Evolutionary conservation across 257 asterid species (phyloP).

Genomic region (Eustoma russellianum): DNA sequence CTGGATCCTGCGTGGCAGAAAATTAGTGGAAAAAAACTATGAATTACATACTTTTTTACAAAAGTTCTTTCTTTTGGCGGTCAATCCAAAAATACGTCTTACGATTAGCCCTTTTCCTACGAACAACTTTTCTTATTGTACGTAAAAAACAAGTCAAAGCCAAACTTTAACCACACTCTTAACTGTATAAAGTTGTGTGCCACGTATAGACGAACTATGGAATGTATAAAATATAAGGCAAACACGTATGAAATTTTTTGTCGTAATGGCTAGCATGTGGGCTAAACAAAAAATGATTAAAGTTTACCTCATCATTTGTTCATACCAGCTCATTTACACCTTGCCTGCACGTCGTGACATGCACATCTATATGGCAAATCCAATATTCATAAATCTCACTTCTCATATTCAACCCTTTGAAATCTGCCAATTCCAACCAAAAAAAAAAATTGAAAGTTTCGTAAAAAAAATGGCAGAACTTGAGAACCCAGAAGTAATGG

Average conservation of each 20-base stretch:
- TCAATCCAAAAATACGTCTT: no score
- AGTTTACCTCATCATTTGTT: neutral
- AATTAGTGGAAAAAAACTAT: no score
- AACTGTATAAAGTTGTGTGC: neutral
- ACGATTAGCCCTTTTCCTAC: no score
- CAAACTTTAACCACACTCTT: constrained; percentile 11
- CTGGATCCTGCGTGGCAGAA: no score
- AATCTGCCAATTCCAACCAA: no score
- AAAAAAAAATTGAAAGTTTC: no score
- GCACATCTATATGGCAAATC: neutral
- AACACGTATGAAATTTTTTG: no score
- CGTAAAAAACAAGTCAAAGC: constrained; percentile 5
- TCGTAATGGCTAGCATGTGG: neutral
- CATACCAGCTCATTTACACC: constrained; percentile 12
- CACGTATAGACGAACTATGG: neutral
- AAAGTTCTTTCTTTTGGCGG: no score
- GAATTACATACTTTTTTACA: no score
- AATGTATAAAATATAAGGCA: neutral
- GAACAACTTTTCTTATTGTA: constrained; percentile 2
- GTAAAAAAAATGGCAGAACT: constrained; percentile 35
- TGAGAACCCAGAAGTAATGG: constrained; percentile 26
- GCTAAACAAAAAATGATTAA: neutral
- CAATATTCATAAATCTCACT: neutral
- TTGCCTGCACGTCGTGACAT: constrained; percentile 1
- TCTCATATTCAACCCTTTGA: no score